Percentiles rank a stretch among this genome's conserved stretches.
phyloP scores from a whole-genome alignment of 805 yeast genomes.

The Kodamaea hsintzibuensis region DNA sequence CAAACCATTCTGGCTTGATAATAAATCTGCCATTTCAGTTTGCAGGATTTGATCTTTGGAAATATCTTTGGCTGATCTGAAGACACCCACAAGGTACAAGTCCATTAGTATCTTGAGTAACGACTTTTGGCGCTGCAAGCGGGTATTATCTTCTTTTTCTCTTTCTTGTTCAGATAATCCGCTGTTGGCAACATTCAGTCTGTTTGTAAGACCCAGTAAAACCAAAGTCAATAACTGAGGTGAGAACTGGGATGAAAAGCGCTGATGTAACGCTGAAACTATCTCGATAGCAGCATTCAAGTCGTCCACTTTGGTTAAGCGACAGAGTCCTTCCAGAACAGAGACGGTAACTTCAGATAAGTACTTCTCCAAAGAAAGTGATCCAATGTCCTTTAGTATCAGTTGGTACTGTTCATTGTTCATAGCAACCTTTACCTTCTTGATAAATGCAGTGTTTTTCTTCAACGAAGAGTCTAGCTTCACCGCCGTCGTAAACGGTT shows the following conservation, averaged over 20 bases:
- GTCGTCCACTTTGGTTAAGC: slow-evolving; percentile 56
- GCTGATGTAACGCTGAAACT: slow-evolving; percentile 71
- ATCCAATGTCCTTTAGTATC: slow-evolving; percentile 59
- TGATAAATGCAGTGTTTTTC: slow-evolving; percentile 78
- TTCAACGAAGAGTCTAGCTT: slow-evolving; percentile 75
- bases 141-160: slow-evolving; percentile 19
- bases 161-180: background rate
- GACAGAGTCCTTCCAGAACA: slow-evolving; percentile 59
- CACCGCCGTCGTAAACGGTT: slow-evolving; percentile 13
- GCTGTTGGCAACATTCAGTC: background rate
- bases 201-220: slow-evolving; percentile 40
- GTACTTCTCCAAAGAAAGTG: slow-evolving; percentile 71
- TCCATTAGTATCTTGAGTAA: slow-evolving; percentile 57
- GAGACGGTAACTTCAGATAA: slow-evolving; percentile 67
- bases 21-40: background rate
- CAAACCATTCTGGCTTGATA: slow-evolving; percentile 3
- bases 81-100: slow-evolving; percentile 56
- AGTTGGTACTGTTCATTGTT: slow-evolving; percentile 48
- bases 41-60: slow-evolving; percentile 3
- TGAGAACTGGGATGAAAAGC: slow-evolving; percentile 60
- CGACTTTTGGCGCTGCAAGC: slow-evolving; percentile 46
- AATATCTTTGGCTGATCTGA: slow-evolving; percentile 43
- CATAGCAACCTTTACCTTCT: slow-evolving; percentile 60
- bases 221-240: slow-evolving; percentile 34
- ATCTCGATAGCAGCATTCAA: slow-evolving; percentile 64